Percentiles rank a stretch among this genome's conserved stretches.
Evolutionary conservation across 140 eudicot species (phyloP).

Genomic region (Bidens hawaiensis): DNA sequence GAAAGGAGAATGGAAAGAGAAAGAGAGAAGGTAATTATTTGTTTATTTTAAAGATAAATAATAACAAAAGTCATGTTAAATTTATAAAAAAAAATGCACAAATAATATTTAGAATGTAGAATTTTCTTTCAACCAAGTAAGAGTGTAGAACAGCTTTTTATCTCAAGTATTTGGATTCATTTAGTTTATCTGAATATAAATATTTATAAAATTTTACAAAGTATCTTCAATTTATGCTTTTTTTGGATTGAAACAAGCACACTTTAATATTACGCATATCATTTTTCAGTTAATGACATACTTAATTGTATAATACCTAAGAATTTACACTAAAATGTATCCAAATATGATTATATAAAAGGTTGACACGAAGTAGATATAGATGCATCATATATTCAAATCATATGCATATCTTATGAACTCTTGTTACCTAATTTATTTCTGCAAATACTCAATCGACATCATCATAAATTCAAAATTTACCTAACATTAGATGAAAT

Average conservation of each 20-base stretch:
- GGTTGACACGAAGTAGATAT: neutral
- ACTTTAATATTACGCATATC: neutral
- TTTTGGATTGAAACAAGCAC: neutral
- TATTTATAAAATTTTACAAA: neutral
- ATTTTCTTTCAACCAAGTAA: neutral
- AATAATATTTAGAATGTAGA: neutral
- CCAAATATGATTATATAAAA: neutral
- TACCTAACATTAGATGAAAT: neutral
- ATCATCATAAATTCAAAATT: neutral
- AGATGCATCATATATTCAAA: neutral
- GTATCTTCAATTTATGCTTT: slow-evolving; percentile 8
- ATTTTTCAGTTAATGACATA: neutral
- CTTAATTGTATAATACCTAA: neutral
- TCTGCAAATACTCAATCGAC: neutral
- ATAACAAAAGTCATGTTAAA: neutral
- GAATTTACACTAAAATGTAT: neutral
- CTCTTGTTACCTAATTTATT: neutral
- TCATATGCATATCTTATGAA: neutral
- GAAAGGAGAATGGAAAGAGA: slow-evolving; percentile 93
- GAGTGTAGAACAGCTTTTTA: neutral
- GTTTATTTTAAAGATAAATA: neutral
- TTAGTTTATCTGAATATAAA: neutral
- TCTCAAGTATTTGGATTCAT: neutral
- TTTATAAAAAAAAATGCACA: slow-evolving; percentile 10
- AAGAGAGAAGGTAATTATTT: slow-evolving; percentile 72